phyloP scores from a whole-genome alignment of 257 asterid genomes.

The Gentiana macrophylla region DNA sequence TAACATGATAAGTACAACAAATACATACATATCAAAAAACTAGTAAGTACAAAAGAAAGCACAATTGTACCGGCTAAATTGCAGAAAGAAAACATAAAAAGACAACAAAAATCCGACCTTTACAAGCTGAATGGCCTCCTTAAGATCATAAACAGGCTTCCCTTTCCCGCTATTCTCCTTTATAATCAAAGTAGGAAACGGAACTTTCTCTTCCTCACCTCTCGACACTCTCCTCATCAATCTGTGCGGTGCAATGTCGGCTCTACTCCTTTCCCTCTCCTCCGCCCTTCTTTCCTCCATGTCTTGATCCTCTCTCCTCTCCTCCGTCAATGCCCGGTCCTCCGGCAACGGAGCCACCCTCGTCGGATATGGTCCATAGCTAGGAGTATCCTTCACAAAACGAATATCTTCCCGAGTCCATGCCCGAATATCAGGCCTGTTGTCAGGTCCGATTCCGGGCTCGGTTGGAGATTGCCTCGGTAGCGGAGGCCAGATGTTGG shows the following conservation, averaged over 20 bases:
- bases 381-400: constrained; percentile 51
- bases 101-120: constrained; percentile 49
- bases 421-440: constrained; percentile 14
- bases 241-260: constrained; percentile 22
- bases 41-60: not conserved
- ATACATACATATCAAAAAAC: not conserved
- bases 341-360: constrained; percentile 95
- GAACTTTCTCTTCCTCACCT: constrained; percentile 45
- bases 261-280: constrained; percentile 51
- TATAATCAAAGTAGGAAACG: constrained; percentile 64
- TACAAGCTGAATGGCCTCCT: constrained; percentile 69
- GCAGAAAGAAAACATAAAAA: not conserved
- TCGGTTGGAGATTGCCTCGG: constrained; percentile 13
- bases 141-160: constrained; percentile 67
- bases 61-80: not conserved
- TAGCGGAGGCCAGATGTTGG: not conserved
- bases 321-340: constrained; percentile 36
- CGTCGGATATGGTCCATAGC: constrained; percentile 39
- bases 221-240: constrained; percentile 27
- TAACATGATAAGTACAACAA: too few relatives aligned
- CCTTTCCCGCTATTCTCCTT: constrained; percentile 38
- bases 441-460: constrained; percentile 2
- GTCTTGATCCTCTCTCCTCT: constrained; percentile 15
- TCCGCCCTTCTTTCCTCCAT: constrained; percentile 3
- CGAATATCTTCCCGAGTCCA: constrained; percentile 81